phyloP scores from a whole-genome alignment of 139 green algal genomes.

The Chlamydomonas incerta region DNA sequence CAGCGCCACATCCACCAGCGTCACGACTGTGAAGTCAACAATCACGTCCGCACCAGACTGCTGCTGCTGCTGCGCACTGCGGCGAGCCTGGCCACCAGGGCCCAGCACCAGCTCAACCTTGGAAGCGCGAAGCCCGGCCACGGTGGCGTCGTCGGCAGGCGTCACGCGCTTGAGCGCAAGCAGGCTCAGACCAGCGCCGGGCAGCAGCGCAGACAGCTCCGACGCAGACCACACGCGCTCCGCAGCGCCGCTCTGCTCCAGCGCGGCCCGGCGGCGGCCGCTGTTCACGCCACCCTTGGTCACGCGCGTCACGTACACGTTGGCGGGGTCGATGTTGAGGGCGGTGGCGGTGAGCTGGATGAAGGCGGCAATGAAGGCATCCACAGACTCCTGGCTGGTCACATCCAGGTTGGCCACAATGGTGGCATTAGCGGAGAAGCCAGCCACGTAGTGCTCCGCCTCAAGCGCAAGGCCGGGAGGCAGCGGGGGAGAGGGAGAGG shows the following conservation, averaged over 20 bases:
- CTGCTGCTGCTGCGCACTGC: neutral
- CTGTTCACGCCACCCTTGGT: neutral
- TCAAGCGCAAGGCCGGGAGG: neutral
- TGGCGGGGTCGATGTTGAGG: neutral
- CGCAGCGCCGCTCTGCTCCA: neutral
- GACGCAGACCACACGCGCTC: neutral
- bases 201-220: neutral
- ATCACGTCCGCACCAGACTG: neutral
- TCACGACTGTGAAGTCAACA: constrained; percentile 13
- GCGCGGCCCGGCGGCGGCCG: neutral
- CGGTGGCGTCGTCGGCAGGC: neutral
- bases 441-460: constrained; percentile 5
- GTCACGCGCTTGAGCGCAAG: neutral
- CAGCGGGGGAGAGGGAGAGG: constrained; percentile 5
- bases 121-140: neutral
- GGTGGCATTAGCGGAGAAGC: constrained; percentile 6
- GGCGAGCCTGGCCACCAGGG: neutral
- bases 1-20: neutral
- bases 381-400: neutral
- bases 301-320: neutral
- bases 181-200: neutral
- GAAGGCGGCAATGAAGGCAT: neutral
- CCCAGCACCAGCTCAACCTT: neutral
- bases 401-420: constrained; percentile 6
- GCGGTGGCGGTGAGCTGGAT: neutral